phyloP scores from a whole-genome alignment of 2,329 filamentous ascomycete species.

The Colletotrichum australisinense region DNA sequence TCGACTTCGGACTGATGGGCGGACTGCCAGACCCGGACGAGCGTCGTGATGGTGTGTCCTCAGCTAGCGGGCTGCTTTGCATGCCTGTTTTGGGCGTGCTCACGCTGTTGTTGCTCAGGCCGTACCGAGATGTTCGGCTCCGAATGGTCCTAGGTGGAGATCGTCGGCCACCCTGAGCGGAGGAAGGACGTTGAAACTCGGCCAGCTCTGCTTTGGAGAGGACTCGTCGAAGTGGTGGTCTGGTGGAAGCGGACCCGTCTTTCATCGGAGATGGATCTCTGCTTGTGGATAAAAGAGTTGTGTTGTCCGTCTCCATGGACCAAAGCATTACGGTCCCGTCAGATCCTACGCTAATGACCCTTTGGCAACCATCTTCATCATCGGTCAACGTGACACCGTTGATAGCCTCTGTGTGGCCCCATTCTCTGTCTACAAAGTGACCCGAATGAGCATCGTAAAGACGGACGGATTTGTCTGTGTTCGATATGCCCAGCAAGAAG shows the following conservation, averaged over 20 bases:
- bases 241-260: conserved; percentile 61
- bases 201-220: conserved; percentile 89
- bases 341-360: conserved; percentile 79
- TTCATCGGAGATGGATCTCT: conserved; percentile 68
- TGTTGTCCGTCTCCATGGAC: conserved; percentile 65
- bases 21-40: conserved; percentile 60
- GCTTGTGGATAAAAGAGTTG: conserved; percentile 51
- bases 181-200: conserved; percentile 73
- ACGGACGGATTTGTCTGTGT: conserved; percentile 94
- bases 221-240: conserved; percentile 84
- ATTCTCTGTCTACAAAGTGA: conserved; percentile 85
- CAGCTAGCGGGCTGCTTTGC: conserved; percentile 55
- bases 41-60: conserved; percentile 61
- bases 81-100: conserved; percentile 51
- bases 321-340: conserved; percentile 90
- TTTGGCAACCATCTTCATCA: conserved; percentile 64
- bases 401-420: conserved; percentile 94
- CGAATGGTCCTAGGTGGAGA: conserved; percentile 67
- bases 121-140: conserved; percentile 66
- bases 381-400: conserved; percentile 83
- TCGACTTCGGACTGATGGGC: conserved; percentile 61
- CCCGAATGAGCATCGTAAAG: conserved; percentile 87
- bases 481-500: conserved; percentile 87
- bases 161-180: conserved; percentile 58
- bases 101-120: conserved; percentile 48